Evolutionary conservation across 768 basidiomycete species (phyloP).

Genomic region (Rhodotorula toruloides): DNA sequence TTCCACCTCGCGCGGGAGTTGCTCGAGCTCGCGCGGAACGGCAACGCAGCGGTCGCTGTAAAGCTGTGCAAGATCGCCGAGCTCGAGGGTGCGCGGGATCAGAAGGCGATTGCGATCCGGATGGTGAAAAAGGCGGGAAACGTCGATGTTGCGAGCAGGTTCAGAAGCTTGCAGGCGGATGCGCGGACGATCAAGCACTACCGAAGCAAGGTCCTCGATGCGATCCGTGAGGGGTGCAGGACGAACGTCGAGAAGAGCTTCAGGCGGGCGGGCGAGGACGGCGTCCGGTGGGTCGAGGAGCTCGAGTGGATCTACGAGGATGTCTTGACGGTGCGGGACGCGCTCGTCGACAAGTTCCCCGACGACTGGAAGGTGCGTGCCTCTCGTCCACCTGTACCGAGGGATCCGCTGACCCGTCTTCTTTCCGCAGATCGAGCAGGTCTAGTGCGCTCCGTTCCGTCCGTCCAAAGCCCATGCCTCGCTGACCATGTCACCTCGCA

Average conservation of each 20-base stretch:
- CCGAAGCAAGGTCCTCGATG: slow-evolving; percentile 76
- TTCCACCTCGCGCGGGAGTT: slow-evolving; percentile 69
- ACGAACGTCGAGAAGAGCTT: slow-evolving; percentile 35
- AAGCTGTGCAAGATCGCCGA: slow-evolving; percentile 89
- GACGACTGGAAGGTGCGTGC: slow-evolving; percentile 83
- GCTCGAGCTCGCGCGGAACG: slow-evolving; percentile 70
- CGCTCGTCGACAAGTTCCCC: slow-evolving; percentile 86
- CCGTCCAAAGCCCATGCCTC: fast-evolving
- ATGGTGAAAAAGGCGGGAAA: slow-evolving; percentile 85
- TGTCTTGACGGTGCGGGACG: slow-evolving; percentile 81
- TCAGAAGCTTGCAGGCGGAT: slow-evolving; percentile 39
- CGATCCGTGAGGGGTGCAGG: slow-evolving; percentile 53
- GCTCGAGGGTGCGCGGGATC: slow-evolving; percentile 84
- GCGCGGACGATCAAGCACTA: slow-evolving; percentile 93
- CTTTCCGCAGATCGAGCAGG: slow-evolving; percentile 22
- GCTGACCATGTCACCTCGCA: not conserved
- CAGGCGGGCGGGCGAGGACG: slow-evolving; percentile 54
- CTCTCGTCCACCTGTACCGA: no score
- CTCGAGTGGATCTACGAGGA: slow-evolving; percentile 90
- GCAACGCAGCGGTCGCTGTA: slow-evolving; percentile 79
- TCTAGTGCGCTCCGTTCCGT: slow-evolving; percentile 19
- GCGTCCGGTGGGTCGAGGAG: slow-evolving; percentile 67
- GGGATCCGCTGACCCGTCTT: not conserved
- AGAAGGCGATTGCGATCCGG: slow-evolving; percentile 90
- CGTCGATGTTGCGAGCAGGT: slow-evolving; percentile 68